Base-by-base conservation (phyloP, 805 yeast genomes). In the Nakazawaea pomicola region DNA sequence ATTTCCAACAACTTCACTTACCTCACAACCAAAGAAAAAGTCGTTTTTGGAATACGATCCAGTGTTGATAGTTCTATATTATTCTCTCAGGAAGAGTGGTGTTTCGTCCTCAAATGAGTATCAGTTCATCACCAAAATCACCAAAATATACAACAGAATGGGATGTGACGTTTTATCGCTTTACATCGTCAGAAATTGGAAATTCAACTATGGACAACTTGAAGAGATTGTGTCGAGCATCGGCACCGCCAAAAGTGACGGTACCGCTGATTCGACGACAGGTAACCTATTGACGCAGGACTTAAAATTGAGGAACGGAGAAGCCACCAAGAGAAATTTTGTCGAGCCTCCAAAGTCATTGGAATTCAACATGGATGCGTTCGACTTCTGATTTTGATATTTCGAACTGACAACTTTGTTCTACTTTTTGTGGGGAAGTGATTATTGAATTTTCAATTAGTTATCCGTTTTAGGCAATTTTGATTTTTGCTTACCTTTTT, bases 101-200 rank as follows among this genome's bases (percentile, higher is more conserved):
- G 58, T 76, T 8, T 61, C 60, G 21, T 62, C 68, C 1, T 44
- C 46, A 3, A 60, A 60, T 31, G 97, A 91, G 52, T 76, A 74
- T 42, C 65, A 70, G 4, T 80, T 82, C 52, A 71, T 89, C 12
- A 52, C 75, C 10, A 75, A 79, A 47, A 82, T 81, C 6, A 70
- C 84, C 6, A 64, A 72, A 28, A 81, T 88, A 46, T 85, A 88
- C 53, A 70, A 77, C 12, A 68, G 95, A 43, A 87, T 90, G 96
- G 98, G 98, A 0, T 90, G 98, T 61, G 95, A 90, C 52, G 75
- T 79, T 45, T 58, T 91, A 31, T 79, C 89, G 0, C 54, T 85
- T 18, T 70, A 77, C 38, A 57, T 89, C 34, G 65, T 83, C 1
- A 67, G 66, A 36, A 76, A 74, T 45, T 90, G 96, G 96, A 62